These are phyloP conservation scores for Leonotis leonurus DNA, from an alignment of 257 asterid species.

Conservation along the genomic window DNA sequence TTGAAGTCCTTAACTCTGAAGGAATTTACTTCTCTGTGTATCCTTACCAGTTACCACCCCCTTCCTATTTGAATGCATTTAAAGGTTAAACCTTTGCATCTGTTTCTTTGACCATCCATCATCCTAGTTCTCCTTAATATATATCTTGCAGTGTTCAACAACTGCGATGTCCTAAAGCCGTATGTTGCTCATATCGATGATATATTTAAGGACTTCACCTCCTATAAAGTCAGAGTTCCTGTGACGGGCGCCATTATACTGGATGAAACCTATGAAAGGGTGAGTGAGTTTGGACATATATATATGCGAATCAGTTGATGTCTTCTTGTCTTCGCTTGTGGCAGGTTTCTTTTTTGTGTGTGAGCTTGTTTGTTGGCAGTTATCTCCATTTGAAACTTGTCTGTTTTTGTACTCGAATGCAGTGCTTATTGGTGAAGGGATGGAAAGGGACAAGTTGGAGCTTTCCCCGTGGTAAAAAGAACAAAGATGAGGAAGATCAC, in stretches of 20 bases:
- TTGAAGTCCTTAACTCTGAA: slow-evolving; percentile 84
- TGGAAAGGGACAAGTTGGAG: slow-evolving; percentile 97
- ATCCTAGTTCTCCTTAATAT: slow-evolving; percentile 43
- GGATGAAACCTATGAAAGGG: slow-evolving; percentile 77
- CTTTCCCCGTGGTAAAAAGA: slow-evolving; percentile 90
- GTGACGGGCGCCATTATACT: slow-evolving; percentile 83
- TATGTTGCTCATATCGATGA: slow-evolving; percentile 79
- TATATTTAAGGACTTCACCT: slow-evolving; percentile 81
- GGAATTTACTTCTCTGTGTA: slow-evolving; percentile 87
- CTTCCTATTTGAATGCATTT: not conserved
- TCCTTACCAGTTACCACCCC: slow-evolving; percentile 55
- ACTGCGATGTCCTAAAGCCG: slow-evolving; percentile 80
- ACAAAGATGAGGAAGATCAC: slow-evolving; percentile 82
- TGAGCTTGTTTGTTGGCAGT: not conserved
- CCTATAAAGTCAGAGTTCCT: slow-evolving; percentile 88
- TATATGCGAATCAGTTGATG: too few relatives aligned
- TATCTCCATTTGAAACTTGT: not conserved
- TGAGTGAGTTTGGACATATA: slow-evolving; percentile 33
- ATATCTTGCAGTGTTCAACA: slow-evolving; percentile 59
- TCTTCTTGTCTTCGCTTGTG: not conserved
- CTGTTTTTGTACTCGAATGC: slow-evolving; percentile 2
- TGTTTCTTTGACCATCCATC: not conserved
- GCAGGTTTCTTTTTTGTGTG: not conserved
- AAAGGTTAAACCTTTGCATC: not conserved
- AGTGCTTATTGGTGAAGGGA: slow-evolving; percentile 83